phyloP scores from a whole-genome alignment of 441 rosid genomes.

The Erodium moschatum region DNA sequence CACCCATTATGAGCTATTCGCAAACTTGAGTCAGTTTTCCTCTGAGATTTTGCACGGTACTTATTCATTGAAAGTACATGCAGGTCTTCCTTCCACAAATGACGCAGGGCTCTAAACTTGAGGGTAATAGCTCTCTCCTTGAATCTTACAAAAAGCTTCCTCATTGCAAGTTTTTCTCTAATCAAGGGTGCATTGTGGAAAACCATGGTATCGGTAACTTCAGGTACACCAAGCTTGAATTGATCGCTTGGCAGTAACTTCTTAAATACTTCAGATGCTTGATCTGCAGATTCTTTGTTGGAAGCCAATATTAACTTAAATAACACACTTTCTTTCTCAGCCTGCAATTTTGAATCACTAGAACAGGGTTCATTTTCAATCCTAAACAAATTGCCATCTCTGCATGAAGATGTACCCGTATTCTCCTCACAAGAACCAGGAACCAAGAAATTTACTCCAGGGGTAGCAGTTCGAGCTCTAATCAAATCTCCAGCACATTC shows the following conservation, averaged over 20 bases:
- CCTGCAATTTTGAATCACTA: slow-evolving; percentile 19
- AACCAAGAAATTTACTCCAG: too few species aligned
- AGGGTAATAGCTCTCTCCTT: slow-evolving; percentile 75
- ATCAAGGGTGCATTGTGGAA: slow-evolving; percentile 32
- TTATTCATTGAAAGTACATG: slow-evolving; percentile 42
- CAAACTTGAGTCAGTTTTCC: slow-evolving; percentile 48
- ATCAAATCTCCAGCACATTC: slow-evolving; percentile 29
- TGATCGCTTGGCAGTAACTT: slow-evolving; percentile 43
- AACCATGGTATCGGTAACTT: slow-evolving; percentile 23
- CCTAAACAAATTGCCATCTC: slow-evolving; percentile 24
- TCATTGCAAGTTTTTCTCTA: slow-evolving; percentile 39
- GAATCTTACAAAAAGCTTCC: slow-evolving; percentile 41
- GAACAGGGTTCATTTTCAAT: slow-evolving; percentile 21
- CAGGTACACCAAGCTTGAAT: slow-evolving; percentile 27
- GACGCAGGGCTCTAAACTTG: slow-evolving; percentile 67
- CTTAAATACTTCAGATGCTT: slow-evolving; percentile 47
- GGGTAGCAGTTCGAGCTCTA: slow-evolving; percentile 19
- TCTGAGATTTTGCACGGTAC: slow-evolving; percentile 54
- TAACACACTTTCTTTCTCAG: slow-evolving; percentile 30
- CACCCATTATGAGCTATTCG: slow-evolving; percentile 39
- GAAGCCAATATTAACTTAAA: slow-evolving; percentile 38
- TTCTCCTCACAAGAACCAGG: slow-evolving; percentile 23
- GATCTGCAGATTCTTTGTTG: slow-evolving; percentile 57
- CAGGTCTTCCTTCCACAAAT: slow-evolving; percentile 82
- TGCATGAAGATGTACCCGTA: slow-evolving; percentile 21